Evolutionary conservation across 2,329 filamentous ascomycete species (phyloP).

Genomic region (Pseudopyricularia javanii): DNA sequence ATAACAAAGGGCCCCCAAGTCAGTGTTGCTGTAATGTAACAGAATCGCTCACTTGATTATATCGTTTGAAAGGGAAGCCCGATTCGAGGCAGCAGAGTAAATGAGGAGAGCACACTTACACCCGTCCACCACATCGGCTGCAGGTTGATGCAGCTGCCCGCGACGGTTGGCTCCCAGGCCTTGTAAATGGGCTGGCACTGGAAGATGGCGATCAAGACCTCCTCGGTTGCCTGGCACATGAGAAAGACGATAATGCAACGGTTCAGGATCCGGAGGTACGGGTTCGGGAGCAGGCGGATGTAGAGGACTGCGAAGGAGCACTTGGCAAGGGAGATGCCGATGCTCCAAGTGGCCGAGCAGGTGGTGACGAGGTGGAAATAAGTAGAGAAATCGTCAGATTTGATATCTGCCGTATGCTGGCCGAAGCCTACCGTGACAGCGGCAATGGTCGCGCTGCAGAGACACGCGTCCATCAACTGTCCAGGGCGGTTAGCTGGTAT

Average conservation of each 20-base stretch:
- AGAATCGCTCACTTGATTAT: no score
- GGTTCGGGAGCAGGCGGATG: constrained; percentile 5
- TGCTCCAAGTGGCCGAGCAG: constrained; percentile 3
- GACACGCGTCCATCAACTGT: neutral
- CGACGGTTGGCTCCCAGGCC: constrained; percentile 1
- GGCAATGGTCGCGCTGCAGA: neutral
- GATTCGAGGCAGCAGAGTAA: neutral
- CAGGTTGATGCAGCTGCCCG: constrained; percentile 2
- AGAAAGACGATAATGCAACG: constrained; percentile 3
- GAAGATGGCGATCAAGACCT: constrained; percentile 2
- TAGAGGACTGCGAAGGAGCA: constrained; percentile 6
- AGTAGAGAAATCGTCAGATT: neutral
- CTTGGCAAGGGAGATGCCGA: constrained; percentile 3
- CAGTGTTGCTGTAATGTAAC: no score
- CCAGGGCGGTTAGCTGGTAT: neutral
- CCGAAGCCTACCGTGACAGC: neutral
- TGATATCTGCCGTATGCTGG: neutral
- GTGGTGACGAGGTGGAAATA: neutral
- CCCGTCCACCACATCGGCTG: constrained; percentile 3
- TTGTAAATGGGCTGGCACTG: constrained; percentile 4
- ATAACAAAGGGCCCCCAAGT: no score
- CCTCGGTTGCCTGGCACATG: constrained; percentile 3
- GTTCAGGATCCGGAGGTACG: constrained; percentile 2
- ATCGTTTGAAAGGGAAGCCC: no score
- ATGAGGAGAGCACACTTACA: neutral